Evolutionary conservation across 2,329 filamentous ascomycete species (phyloP), one percentile per base, ranked within the genome.

Genomic region (Exophiala sp.): DNA sequence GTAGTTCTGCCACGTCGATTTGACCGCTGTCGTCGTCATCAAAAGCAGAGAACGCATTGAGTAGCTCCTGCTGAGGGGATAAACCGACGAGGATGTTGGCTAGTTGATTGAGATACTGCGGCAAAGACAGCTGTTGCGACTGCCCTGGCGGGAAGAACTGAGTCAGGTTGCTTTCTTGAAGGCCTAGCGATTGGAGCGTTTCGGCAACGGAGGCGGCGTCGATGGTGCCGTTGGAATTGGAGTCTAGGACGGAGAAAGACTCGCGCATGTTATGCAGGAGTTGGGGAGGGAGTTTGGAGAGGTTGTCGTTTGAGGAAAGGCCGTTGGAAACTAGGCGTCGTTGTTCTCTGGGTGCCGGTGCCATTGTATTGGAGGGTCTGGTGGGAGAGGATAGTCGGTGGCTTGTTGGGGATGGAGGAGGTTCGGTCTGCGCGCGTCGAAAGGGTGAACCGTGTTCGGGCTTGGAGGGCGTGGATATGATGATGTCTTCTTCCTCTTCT

Each of bases 1-100:
- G 84, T 58, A 99, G 73, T 70, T 96, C 90, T 0, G 75, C 80
- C 16, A 95, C 74, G 67, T 97, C 91, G 36, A 97, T 84, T 71
- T 96, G 91, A 2, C 94, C 94, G 65, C 88, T 94, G 68, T 99
- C 94, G 59, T 95, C 91, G 58, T 95, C 89, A 66, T 99, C 94
- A 68, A 97, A 97, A 0, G 94, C 94, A 2, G 90, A 90, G 63
- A 99, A 92, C 0, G 94, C 94, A 1, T 91, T 92, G 16, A 90
- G 76, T 8, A 99, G 80, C 68, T 99, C 94, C 12, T 84, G 80
- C 18, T 84, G 82, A 0, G 88, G 85, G 0, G 89, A 95, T 14
- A 97, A 77, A 0, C 85, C 81, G 1, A 84, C 82, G 2, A 97
- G 77, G 2, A 88, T 80, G 8, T 83, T 81, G 1, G 91, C 88